These are phyloP conservation scores for Terana coerulea DNA, from an alignment of 768 basidiomycete species.

Conservation along the genomic window DNA sequence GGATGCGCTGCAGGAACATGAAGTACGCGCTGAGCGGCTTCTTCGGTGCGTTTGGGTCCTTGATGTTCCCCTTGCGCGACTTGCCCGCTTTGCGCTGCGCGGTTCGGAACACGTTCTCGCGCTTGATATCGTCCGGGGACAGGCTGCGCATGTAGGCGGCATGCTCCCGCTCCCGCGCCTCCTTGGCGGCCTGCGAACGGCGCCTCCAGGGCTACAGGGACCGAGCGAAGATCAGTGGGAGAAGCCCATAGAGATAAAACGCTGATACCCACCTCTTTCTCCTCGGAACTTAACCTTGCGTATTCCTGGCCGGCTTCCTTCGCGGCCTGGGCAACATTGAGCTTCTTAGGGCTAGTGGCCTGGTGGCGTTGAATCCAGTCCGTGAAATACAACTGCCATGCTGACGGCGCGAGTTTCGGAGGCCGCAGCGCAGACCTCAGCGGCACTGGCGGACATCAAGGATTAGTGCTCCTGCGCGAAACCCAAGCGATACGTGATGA, in stretches of 20 bases:
- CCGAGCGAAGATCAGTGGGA: constrained; percentile 17
- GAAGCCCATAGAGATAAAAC: constrained; percentile 6
- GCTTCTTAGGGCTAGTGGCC: constrained; percentile 73
- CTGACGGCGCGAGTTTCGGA: constrained; percentile 88
- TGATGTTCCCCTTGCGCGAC: constrained; percentile 90
- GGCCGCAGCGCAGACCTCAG: constrained; percentile 79
- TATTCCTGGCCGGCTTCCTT: constrained; percentile 94
- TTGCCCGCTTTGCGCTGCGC: constrained; percentile 93
- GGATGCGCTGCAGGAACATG: constrained; percentile 89
- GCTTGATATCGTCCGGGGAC: constrained; percentile 92
- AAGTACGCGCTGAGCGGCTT: constrained; percentile 94
- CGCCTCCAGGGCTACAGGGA: constrained; percentile 71
- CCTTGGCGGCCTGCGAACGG: constrained; percentile 82
- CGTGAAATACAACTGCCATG: constrained; percentile 96
- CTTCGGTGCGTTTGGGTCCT: constrained; percentile 96
- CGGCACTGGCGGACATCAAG: constrained; percentile 43
- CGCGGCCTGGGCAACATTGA: constrained; percentile 93
- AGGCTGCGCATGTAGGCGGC: constrained; percentile 82
- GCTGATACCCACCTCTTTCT: constrained; percentile 69
- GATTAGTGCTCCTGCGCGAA: constrained; percentile 21
- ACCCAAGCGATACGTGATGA: constrained; percentile 10
- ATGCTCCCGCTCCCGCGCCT: constrained; percentile 77
- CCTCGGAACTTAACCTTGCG: constrained; percentile 66
- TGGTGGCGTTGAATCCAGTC: constrained; percentile 91
- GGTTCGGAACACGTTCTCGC: constrained; percentile 87